Percentiles rank a stretch among this genome's conserved stretches.
phyloP scores from a whole-genome alignment of 306 rosid species.

The Trichosanthes truncata region DNA sequence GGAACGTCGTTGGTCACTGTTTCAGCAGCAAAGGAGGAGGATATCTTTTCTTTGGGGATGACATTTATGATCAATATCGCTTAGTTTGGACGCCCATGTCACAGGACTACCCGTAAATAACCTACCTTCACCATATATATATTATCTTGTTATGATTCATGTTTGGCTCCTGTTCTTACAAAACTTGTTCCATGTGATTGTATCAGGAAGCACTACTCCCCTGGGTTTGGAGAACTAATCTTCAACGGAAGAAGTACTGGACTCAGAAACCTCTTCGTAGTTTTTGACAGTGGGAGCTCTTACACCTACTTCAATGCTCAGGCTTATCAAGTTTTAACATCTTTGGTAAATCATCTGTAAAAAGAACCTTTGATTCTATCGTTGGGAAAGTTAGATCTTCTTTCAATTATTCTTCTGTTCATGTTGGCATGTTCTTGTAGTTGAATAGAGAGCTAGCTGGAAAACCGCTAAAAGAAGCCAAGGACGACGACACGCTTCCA shows the following conservation, averaged over 20 bases:
- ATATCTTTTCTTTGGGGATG: slow-evolving; percentile 71
- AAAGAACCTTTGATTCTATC: neutral
- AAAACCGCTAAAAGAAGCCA: slow-evolving; percentile 46
- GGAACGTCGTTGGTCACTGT: slow-evolving; percentile 80
- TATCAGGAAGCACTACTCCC: slow-evolving; percentile 74
- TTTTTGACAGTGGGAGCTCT: slow-evolving; percentile 84
- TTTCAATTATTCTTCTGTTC: neutral
- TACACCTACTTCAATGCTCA: slow-evolving; percentile 68
- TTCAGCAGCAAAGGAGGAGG: slow-evolving; percentile 80
- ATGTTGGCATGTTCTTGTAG: slow-evolving; percentile 23
- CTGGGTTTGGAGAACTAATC: slow-evolving; percentile 62
- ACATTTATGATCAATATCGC: slow-evolving; percentile 38
- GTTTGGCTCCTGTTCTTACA: neutral
- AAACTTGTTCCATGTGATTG: slow-evolving; percentile 10
- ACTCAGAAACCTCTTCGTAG: slow-evolving; percentile 24
- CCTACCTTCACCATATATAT: slow-evolving; percentile 8
- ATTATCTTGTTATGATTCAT: neutral
- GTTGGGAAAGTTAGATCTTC: neutral
- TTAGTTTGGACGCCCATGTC: slow-evolving; percentile 63
- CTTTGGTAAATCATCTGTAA: slow-evolving; percentile 31
- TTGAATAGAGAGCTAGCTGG: slow-evolving; percentile 43
- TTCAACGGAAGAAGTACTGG: slow-evolving; percentile 54
- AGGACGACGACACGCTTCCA: slow-evolving; percentile 49
- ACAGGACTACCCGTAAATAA: slow-evolving; percentile 39
- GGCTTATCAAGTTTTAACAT: slow-evolving; percentile 43